phyloP scores from a whole-genome alignment of 148 eudicot species.

The Persicaria tinctoria region DNA sequence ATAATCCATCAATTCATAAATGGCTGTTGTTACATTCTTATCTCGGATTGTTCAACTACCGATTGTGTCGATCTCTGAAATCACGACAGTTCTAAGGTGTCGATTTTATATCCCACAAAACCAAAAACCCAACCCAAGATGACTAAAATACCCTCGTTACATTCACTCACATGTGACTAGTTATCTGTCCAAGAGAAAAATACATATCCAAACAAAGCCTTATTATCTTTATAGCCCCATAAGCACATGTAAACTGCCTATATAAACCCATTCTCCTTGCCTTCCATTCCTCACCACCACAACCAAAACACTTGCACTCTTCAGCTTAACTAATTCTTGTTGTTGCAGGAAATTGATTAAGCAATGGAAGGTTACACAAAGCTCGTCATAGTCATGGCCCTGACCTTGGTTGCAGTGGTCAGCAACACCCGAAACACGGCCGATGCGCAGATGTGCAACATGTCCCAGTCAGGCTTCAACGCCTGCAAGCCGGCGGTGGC shows the following conservation, averaged over 20 bases:
- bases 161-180: neutral
- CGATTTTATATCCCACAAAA: too few relatives aligned
- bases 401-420: neutral
- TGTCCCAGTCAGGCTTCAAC: neutral
- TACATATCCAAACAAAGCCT: neutral
- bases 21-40: too few relatives aligned
- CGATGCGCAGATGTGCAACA: neutral
- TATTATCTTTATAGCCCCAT: neutral
- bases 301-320: neutral
- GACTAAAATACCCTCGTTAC: too few relatives aligned
- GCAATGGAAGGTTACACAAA: neutral
- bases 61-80: too few relatives aligned
- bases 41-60: too few relatives aligned
- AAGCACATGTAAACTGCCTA: neutral
- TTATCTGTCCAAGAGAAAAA: neutral
- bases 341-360: neutral
- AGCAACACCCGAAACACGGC: neutral
- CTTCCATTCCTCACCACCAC: neutral
- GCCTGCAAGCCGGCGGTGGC: conserved; percentile 8
- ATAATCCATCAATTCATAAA: too few relatives aligned
- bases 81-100: too few relatives aligned
- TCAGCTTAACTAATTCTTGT: neutral
- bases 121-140: too few relatives aligned
- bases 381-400: neutral
- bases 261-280: neutral